These are phyloP conservation scores for Oropetium thomaeum DNA, from an alignment of 176 grass and related monocot genomes.

Conservation along the genomic window DNA sequence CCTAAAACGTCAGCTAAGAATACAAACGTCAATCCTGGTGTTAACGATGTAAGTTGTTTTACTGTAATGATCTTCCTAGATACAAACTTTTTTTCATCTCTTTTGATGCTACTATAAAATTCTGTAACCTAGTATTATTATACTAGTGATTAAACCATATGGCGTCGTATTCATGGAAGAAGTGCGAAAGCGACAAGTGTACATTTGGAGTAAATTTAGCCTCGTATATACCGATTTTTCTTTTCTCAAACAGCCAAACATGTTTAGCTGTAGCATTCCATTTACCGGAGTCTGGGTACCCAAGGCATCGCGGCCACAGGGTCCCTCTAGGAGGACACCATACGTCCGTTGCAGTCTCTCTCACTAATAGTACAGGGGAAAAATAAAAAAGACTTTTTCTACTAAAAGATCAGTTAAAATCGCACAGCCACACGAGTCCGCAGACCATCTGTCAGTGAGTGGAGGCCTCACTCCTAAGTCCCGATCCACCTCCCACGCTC, in stretches of 20 bases:
- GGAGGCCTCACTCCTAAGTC: constrained; percentile 19
- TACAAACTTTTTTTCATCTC: neutral
- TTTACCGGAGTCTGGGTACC: neutral
- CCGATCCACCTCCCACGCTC: neutral
- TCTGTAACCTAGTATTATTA: neutral
- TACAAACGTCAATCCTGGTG: neutral
- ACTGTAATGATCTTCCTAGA: neutral
- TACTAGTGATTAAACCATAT: neutral
- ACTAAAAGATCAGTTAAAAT: constrained; percentile 12
- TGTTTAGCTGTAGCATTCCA: too few species aligned
- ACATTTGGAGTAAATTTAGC: too few species aligned
- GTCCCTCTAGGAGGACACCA: neutral
- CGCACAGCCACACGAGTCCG: constrained; percentile 36
- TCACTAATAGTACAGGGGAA: neutral
- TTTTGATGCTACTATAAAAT: neutral
- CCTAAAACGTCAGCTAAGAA: neutral
- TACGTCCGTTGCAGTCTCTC: too few species aligned
- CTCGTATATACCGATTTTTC: too few species aligned
- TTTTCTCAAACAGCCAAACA: too few species aligned
- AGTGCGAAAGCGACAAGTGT: too few species aligned
- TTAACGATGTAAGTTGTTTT: constrained; percentile 6
- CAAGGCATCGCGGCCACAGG: neutral
- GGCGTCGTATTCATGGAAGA: neutral
- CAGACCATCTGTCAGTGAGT: constrained; percentile 22
- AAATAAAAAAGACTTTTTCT: neutral